phyloP scores from a whole-genome alignment of 805 yeast genomes.

The Pachysolen tannophilus region DNA sequence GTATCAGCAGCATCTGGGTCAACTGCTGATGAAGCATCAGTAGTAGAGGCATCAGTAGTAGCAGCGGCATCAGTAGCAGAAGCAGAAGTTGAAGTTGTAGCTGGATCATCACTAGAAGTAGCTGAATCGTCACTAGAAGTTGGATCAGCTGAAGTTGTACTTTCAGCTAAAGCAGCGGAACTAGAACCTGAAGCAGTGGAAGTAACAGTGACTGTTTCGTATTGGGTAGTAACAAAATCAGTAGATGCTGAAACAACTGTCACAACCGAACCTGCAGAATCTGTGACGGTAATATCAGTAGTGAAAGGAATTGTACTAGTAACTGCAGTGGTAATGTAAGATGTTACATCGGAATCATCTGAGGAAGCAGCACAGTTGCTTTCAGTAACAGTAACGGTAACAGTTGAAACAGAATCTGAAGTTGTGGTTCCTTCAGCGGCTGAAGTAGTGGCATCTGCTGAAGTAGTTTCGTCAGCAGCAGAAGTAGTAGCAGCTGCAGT shows the following conservation, averaged over 20 bases:
- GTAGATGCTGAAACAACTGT: slow-evolving; percentile 23
- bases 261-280: slow-evolving; percentile 19
- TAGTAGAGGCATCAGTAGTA: neutral
- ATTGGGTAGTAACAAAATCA: slow-evolving; percentile 17
- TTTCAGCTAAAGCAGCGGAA: neutral
- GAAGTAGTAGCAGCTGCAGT: neutral
- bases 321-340: slow-evolving; percentile 13
- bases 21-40: no score
- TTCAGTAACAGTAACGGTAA: slow-evolving; percentile 20
- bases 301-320: slow-evolving; percentile 22
- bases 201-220: slow-evolving; percentile 12
- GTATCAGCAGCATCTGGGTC: no score
- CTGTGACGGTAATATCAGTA: slow-evolving; percentile 23
- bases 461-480: neutral
- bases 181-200: slow-evolving; percentile 3
- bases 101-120: slow-evolving; percentile 4
- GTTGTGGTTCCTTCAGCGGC: slow-evolving; percentile 1
- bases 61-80: neutral
- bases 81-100: neutral
- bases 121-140: slow-evolving; percentile 3
- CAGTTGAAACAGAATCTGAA: slow-evolving; percentile 14
- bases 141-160: neutral
- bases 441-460: neutral
- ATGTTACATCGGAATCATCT: slow-evolving; percentile 12
- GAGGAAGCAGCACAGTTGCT: slow-evolving; percentile 8